Conservation (phyloP, 1,139 yeast species). For the Magnusiomyces magnusii region DNA sequence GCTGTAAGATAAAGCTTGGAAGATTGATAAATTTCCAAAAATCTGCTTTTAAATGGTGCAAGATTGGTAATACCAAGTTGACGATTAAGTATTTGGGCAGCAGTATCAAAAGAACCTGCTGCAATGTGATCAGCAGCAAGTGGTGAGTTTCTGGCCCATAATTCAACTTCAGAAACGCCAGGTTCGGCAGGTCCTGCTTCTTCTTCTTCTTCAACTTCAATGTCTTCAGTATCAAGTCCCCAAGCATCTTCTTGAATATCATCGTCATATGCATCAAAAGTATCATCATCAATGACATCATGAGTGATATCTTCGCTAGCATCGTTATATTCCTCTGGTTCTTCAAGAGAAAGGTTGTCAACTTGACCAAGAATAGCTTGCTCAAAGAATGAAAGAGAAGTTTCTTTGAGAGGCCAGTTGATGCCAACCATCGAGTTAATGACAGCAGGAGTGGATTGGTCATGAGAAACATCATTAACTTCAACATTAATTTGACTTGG, state of each 20-base stretch:
- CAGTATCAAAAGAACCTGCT: conserved; percentile 94
- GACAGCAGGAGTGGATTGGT: conserved; percentile 39
- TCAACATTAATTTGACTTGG: conserved; percentile 55
- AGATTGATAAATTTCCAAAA: conserved; percentile 74
- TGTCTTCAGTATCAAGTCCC: conserved; percentile 44
- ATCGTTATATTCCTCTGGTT: conserved; percentile 24
- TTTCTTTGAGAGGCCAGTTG: conserved; percentile 79
- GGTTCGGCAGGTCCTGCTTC: conserved; percentile 36
- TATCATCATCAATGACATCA: conserved; percentile 22
- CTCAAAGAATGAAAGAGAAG: conserved; percentile 74
- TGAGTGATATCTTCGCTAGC: conserved; percentile 17
- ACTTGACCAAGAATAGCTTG: conserved; percentile 73
- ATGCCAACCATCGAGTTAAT: conserved; percentile 39
- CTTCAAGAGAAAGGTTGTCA: conserved; percentile 54
- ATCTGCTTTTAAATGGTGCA: conserved; percentile 78
- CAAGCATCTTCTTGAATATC: conserved; percentile 26
- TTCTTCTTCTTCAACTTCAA: conserved; percentile 45
- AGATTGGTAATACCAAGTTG: conserved; percentile 83
- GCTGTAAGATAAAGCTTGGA: conserved; percentile 72
- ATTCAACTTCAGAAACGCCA: conserved; percentile 54
- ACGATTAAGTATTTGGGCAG: conserved; percentile 82
- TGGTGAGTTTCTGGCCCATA: conserved; percentile 85
- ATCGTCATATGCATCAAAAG: conserved; percentile 30
- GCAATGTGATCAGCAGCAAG: conserved; percentile 92
- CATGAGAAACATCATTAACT: conserved; percentile 36